phyloP scores from a whole-genome alignment of 2,329 filamentous ascomycete genomes.

The Fusarium sp. region DNA sequence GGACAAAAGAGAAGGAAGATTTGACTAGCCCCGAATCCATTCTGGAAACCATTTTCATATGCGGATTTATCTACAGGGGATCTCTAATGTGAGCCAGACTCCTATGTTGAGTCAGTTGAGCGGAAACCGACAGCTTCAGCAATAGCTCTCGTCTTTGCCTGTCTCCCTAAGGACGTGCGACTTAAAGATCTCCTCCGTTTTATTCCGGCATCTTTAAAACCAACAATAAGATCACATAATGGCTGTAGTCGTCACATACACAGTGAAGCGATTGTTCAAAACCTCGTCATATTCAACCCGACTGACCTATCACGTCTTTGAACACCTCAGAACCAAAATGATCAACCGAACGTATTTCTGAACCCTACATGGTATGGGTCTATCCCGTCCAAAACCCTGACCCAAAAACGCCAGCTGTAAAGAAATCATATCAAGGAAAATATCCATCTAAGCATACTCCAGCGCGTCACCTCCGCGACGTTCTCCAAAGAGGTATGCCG shows the following conservation, averaged over 20 bases:
- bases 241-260: neutral
- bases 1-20: too few species aligned
- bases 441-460: conserved; percentile 45
- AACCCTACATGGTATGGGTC: conserved; percentile 26
- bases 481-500: conserved; percentile 87
- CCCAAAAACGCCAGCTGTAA: conserved; percentile 35
- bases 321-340: conserved; percentile 1
- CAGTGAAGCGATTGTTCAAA: neutral
- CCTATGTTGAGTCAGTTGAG: neutral
- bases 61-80: neutral
- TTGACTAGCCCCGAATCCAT: neutral
- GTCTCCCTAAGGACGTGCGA: neutral
- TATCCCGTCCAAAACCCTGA: conserved; percentile 28
- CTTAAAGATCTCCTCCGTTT: neutral
- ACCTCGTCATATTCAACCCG: conserved; percentile 15
- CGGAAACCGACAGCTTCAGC: neutral
- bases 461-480: conserved; percentile 51
- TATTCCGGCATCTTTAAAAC: neutral
- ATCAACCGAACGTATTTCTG: conserved; percentile 8
- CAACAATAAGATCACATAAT: neutral
- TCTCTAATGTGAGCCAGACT: neutral
- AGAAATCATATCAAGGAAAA: conserved; percentile 18
- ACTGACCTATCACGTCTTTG: neutral
- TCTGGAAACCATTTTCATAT: neutral
- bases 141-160: neutral